Conservation (phyloP, 2,329 filamentous ascomycete species). For the Hymenoscyphus repandus region DNA sequence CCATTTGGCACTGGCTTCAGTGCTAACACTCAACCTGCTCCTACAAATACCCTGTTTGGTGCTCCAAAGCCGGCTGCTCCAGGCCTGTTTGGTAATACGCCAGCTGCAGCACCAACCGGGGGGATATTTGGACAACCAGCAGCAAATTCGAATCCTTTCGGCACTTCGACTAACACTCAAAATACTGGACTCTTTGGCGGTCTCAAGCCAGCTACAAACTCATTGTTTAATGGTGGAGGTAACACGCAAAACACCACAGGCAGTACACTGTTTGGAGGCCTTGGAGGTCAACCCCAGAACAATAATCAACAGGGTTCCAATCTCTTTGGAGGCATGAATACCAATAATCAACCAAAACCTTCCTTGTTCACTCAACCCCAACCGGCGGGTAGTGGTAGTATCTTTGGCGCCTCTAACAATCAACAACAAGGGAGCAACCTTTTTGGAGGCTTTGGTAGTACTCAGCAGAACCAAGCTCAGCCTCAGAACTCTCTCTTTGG, state of each 20-base stretch:
- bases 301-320: slow-evolving; percentile 34
- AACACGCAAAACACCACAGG: slow-evolving; percentile 17
- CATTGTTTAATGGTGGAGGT: background rate
- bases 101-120: slow-evolving; percentile 30
- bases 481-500: slow-evolving; percentile 59
- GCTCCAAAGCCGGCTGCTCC: slow-evolving; percentile 2
- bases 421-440: slow-evolving; percentile 24
- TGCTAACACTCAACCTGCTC: background rate
- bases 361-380: slow-evolving; percentile 43
- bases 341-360: slow-evolving; percentile 47
- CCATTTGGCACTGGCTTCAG: slow-evolving; percentile 1
- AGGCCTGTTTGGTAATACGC: slow-evolving; percentile 35
- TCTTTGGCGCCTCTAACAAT: slow-evolving; percentile 44
- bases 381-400: slow-evolving; percentile 40
- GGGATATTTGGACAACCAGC: slow-evolving; percentile 29
- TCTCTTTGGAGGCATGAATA: slow-evolving; percentile 45
- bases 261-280: slow-evolving; percentile 25
- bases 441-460: slow-evolving; percentile 27
- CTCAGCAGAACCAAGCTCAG: slow-evolving; percentile 34
- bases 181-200: slow-evolving; percentile 37
- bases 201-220: background rate
- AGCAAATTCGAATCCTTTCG: slow-evolving; percentile 36
- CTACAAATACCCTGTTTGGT: slow-evolving; percentile 1
- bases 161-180: slow-evolving; percentile 25
- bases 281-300: slow-evolving; percentile 34